Evolutionary conservation across 2,329 filamentous ascomycete genomes (phyloP), one percentile per base, ranked within the genome.

Genomic region (Chaetomiaceae sp.): DNA sequence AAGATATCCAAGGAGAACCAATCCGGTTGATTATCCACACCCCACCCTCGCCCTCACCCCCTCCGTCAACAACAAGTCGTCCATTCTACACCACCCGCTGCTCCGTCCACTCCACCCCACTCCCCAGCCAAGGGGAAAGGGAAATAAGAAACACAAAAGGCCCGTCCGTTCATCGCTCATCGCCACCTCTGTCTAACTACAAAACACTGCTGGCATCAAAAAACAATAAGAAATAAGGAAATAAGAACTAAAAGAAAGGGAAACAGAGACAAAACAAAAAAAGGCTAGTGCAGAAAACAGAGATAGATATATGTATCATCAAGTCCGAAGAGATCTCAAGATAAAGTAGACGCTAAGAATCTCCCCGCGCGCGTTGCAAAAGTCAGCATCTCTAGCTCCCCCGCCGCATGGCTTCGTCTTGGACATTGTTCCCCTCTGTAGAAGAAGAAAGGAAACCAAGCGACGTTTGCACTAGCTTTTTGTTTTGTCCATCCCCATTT

Each of bases 1-100:
- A 47, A 38, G 30, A 23, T 41, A 18, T 47, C 43, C 34, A 47
- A 51, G 51, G 44, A 54, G 49, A 57, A 57, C 51, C 55, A 57
- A 57, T 54, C 55, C 55, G 43, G 55, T 57, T 57, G 55, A 57
- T 57, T 52, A 51, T 57, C 55, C 51, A 48, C 48, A 46, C 41
- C 38, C 13, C 34, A 41, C 33, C 20, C 32, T 34, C 18, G 27
- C 23, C 36, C 29, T 36, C 41, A 21, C 43, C 36, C 29, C 27
- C 45, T 33, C 25, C 44, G 20, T 21, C 48, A 27, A 16, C 14
- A 10, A 2, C 29, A 25, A 30, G 18, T 25, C 25, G 40, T n/a
- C 25, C 33, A 38, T 20, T 23, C 33, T 38, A 10, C 13, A n/a
- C 23, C 18, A 14, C 20, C 33, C 8, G 11, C 45, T 16, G 11